phyloP scores from a whole-genome alignment of 2,329 filamentous ascomycete species.

The Exophiala alcalophila region DNA sequence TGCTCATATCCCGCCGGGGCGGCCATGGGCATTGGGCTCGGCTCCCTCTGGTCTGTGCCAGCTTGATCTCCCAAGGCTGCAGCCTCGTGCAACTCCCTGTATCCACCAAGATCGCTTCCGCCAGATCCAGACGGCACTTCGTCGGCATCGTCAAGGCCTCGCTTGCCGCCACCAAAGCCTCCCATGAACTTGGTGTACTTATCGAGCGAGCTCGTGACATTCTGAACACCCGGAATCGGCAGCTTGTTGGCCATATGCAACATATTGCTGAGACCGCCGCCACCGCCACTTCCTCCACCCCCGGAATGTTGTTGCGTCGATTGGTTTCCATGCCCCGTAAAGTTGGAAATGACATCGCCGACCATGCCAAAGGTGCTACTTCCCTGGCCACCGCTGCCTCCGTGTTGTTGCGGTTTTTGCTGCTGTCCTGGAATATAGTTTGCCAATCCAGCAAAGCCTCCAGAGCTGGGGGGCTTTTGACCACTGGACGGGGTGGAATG shows the following conservation, averaged over 20 bases:
- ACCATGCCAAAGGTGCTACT: conserved; percentile 23
- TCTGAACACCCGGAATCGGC: conserved; percentile 26
- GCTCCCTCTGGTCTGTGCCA: conserved; percentile 10
- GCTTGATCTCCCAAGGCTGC: conserved; percentile 11
- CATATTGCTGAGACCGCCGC: conserved; percentile 25
- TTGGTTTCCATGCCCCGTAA: conserved; percentile 15
- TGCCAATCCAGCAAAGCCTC: conserved; percentile 19
- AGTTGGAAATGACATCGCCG: conserved; percentile 21
- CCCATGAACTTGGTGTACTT: conserved; percentile 29
- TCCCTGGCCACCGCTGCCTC: conserved; percentile 3
- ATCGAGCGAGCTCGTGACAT: conserved; percentile 22
- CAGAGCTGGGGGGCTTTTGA: conserved; percentile 12
- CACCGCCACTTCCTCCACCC: conserved; percentile 17
- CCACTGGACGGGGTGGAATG: conserved; percentile 2
- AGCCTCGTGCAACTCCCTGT: conserved; percentile 21
- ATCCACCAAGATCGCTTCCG: conserved; percentile 19
- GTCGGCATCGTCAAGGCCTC: conserved; percentile 20
- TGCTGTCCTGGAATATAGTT: conserved; percentile 22
- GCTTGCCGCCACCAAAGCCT: conserved; percentile 19
- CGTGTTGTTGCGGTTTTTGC: conserved; percentile 11
- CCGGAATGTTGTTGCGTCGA: conserved; percentile 11
- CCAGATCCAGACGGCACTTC: conserved; percentile 9
- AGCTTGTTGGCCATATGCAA: conserved; percentile 28
- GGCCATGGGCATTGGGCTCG: conserved; percentile 23
- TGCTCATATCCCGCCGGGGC: conserved; percentile 26